Conservation (phyloP, 805 yeast genomes). For the Suhomyces emberorum region DNA sequence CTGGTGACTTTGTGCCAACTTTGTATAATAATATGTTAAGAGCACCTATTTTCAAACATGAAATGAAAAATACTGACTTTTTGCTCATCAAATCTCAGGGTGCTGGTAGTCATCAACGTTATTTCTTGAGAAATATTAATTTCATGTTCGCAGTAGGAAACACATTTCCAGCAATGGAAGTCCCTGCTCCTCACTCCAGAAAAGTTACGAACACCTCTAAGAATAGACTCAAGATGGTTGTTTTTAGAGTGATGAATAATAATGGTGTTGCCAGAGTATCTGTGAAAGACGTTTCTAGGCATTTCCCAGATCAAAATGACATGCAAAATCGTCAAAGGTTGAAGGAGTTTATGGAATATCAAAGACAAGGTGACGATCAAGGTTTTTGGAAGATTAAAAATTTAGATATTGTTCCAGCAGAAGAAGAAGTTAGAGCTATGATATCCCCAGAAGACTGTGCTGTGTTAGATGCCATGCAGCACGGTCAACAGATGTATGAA, state of each 20-base stretch:
- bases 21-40: conserved; percentile 86
- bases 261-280: conserved; percentile 69
- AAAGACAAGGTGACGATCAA: conserved; percentile 89
- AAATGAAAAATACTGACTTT: conserved; percentile 74
- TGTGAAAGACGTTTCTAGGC: conserved; percentile 83
- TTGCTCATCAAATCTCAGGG: conserved; percentile 77
- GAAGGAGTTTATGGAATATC: conserved; percentile 97
- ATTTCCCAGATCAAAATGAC: conserved; percentile 95
- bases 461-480: conserved; percentile 86
- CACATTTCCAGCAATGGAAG: conserved; percentile 85
- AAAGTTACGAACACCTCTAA: conserved; percentile 91
- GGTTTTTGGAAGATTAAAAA: conserved; percentile 88
- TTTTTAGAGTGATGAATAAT: conserved; percentile 77
- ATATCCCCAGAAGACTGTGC: conserved; percentile 90
- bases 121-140: conserved; percentile 64
- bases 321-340: conserved; percentile 95
- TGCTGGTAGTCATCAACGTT: conserved; percentile 67
- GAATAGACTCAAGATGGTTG: conserved; percentile 90
- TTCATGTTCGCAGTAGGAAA: conserved; percentile 88
- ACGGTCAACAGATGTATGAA: conserved; percentile 83
- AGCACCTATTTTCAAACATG: conserved; percentile 92
- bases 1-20: conserved; percentile 92
- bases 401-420: conserved; percentile 59
- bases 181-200: conserved; percentile 97
- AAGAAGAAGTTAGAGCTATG: conserved; percentile 75